Conservation (phyloP, 208 protist genomes). For the Sergeia podlipaevii region DNA sequence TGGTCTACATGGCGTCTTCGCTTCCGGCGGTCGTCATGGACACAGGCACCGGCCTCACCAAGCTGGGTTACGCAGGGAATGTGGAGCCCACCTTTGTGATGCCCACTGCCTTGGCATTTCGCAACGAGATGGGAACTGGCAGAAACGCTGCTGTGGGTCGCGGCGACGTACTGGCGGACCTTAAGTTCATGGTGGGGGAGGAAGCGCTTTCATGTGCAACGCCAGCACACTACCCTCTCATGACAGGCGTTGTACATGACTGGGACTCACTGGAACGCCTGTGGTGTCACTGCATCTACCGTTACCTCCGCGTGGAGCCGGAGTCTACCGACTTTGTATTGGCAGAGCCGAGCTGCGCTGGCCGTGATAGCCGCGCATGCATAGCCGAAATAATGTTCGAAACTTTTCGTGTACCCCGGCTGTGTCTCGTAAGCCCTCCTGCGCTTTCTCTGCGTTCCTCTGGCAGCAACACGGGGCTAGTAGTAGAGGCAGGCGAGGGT, state of each 20-base stretch:
- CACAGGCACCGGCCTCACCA: constrained; percentile 98
- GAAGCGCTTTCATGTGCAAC: constrained; percentile 73
- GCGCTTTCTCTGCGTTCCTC: constrained; percentile 93
- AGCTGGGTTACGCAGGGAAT: constrained; percentile 98
- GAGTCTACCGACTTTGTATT: constrained; percentile 97
- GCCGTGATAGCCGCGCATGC: constrained; percentile 97
- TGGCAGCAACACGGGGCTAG: constrained; percentile 81
- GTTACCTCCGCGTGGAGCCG: constrained; percentile 97
- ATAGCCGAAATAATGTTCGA: constrained; percentile 99
- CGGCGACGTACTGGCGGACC: constrained; percentile 74
- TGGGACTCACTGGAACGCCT: constrained; percentile 98
- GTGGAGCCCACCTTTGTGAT: constrained; percentile 93
- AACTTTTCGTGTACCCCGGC: constrained; percentile 97
- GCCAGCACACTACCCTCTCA: constrained; percentile 20
- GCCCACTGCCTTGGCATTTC: constrained; percentile 92
- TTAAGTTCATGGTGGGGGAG: constrained; percentile 96
- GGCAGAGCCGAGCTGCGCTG: constrained; percentile 97
- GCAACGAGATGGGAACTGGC: too few species aligned
- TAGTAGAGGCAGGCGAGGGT: constrained; percentile 98
- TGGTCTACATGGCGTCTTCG: too few species aligned
- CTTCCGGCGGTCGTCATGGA: constrained; percentile 97
- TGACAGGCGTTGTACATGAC: constrained; percentile 91
- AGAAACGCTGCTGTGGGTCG: constrained; percentile 29
- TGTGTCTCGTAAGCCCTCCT: constrained; percentile 98
- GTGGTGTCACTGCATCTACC: constrained; percentile 97